Percentiles rank a stretch among this genome's conserved stretches.
These are phyloP conservation scores for Solanum lycopersicoides DNA, from an alignment of 257 asterid genomes.

Conservation along the genomic window DNA sequence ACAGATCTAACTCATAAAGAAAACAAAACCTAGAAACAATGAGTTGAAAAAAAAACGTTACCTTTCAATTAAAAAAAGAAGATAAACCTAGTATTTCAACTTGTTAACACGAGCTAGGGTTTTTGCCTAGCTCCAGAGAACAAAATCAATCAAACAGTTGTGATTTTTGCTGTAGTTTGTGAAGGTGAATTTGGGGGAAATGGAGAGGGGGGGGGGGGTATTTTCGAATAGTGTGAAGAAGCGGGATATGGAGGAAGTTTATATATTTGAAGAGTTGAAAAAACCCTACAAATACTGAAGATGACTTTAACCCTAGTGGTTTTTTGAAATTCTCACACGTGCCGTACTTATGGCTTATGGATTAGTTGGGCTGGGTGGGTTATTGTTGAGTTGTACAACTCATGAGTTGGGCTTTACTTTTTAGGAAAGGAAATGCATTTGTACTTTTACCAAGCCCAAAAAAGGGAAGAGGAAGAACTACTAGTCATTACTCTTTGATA, in stretches of 20 bases:
- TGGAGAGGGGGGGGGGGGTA: neutral
- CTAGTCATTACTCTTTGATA: no score
- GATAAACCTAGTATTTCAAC: neutral
- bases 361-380: neutral
- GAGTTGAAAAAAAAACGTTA: neutral
- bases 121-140: neutral
- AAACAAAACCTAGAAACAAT: neutral
- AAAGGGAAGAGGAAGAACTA: no score
- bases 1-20: neutral
- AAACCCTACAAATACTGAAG: constrained; percentile 15
- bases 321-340: constrained; percentile 9
- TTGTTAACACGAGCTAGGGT: neutral
- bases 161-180: neutral
- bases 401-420: neutral
- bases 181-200: neutral
- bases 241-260: constrained; percentile 33
- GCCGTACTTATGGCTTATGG: neutral
- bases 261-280: neutral
- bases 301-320: constrained; percentile 15
- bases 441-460: no score
- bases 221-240: constrained; percentile 47
- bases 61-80: neutral
- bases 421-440: neutral
- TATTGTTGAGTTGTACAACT: neutral
- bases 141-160: neutral